Evolutionary conservation across 2,329 filamentous ascomycete species (phyloP).

Genomic region (Talaromyces rugulosus): DNA sequence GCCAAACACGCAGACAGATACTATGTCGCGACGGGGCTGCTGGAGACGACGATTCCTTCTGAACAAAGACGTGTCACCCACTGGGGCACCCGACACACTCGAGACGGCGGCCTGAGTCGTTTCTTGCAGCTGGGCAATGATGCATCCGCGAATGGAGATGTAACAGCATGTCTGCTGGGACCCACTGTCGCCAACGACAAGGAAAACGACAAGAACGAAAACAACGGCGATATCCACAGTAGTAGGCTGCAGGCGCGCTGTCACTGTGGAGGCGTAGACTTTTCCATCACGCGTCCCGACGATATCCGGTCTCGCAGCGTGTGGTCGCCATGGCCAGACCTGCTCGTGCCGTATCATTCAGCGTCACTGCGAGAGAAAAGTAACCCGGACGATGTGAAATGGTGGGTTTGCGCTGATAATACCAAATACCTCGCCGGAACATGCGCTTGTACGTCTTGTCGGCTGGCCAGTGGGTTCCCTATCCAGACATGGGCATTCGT

Average conservation of each 20-base stretch:
- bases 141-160: slow-evolving; percentile 11
- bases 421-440: slow-evolving; percentile 56
- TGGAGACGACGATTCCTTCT: slow-evolving; percentile 12
- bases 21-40: slow-evolving; percentile 32
- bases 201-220: background rate
- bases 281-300: slow-evolving; percentile 56
- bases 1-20: slow-evolving; percentile 21
- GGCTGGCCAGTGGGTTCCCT: slow-evolving; percentile 57
- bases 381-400: slow-evolving; percentile 52
- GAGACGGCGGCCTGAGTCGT: slow-evolving; percentile 26
- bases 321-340: slow-evolving; percentile 50
- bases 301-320: slow-evolving; percentile 38
- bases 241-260: slow-evolving; percentile 43
- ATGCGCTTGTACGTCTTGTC: slow-evolving; percentile 61
- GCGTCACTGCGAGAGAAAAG: slow-evolving; percentile 18
- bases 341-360: slow-evolving; percentile 47
- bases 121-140: slow-evolving; percentile 16
- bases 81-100: slow-evolving; percentile 23
- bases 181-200: background rate
- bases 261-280: slow-evolving; percentile 53
- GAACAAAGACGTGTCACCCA: slow-evolving; percentile 21
- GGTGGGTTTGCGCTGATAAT: slow-evolving; percentile 52
- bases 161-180: slow-evolving; percentile 20
- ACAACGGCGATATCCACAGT: slow-evolving; percentile 12
- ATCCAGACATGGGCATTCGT: slow-evolving; percentile 65